A percentile compares a stretch with the other conserved stretches of the same genome.
These are phyloP conservation scores for Boletus edulis DNA, from an alignment of 768 basidiomycete species.

Conservation along the genomic window DNA sequence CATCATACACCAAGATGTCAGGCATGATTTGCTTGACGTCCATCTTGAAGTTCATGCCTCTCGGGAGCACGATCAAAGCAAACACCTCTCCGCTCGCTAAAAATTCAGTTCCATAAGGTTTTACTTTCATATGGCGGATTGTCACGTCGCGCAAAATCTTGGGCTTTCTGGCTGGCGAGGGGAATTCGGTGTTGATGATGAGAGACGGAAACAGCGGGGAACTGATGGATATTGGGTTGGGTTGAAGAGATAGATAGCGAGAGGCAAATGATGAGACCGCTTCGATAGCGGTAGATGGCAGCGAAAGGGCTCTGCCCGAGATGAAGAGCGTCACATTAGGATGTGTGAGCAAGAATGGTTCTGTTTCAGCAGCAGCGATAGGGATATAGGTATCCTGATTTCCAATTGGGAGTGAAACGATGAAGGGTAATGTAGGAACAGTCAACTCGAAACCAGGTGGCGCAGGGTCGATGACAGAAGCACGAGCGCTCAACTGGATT, in stretches of 20 bases:
- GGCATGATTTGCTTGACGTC: constrained; percentile 65
- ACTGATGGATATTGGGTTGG: constrained; percentile 57
- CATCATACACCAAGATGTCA: constrained; percentile 78
- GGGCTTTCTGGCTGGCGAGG: constrained; percentile 62
- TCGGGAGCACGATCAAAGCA: constrained; percentile 64
- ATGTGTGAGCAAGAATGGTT: constrained; percentile 59
- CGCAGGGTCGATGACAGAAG: constrained; percentile 57
- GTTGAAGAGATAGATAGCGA: constrained; percentile 56
- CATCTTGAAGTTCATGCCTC: constrained; percentile 63
- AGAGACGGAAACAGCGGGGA: constrained; percentile 53
- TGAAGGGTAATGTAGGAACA: constrained; percentile 60
- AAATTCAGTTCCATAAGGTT: constrained; percentile 44
- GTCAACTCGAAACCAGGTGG: constrained; percentile 49
- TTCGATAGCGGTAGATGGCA: constrained; percentile 38
- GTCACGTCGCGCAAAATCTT: constrained; percentile 68
- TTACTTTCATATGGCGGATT: constrained; percentile 73
- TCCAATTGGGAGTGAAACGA: constrained; percentile 46
- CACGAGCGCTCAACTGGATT: constrained; percentile 48
- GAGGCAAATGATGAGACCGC: constrained; percentile 61
- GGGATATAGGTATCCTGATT: constrained; percentile 32
- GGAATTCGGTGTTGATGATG: constrained; percentile 52
- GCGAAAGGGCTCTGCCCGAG: constrained; percentile 54
- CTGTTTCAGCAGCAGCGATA: constrained; percentile 53
- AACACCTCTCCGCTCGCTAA: constrained; percentile 70
- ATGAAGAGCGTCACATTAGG: constrained; percentile 65